These are phyloP conservation scores for Suillus bovinus DNA, from an alignment of 768 basidiomycete species.

Conservation along the genomic window DNA sequence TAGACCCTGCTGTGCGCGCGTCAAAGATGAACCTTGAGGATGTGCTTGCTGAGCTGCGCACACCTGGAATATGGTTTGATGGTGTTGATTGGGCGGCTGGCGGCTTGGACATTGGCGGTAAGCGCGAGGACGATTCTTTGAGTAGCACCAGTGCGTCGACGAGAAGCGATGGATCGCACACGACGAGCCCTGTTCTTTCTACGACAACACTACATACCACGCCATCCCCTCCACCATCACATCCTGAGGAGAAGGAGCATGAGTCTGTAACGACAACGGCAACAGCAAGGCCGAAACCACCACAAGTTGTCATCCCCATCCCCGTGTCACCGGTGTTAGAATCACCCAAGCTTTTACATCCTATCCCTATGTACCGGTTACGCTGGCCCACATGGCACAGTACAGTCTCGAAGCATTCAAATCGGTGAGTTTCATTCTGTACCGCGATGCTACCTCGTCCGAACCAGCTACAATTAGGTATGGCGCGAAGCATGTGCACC, in stretches of 20 bases:
- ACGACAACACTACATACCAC: slow-evolving; percentile 78
- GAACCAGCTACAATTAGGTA: slow-evolving; percentile 40
- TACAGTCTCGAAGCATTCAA: slow-evolving; percentile 61
- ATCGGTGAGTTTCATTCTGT: slow-evolving; percentile 42
- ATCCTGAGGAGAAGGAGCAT: slow-evolving; percentile 34
- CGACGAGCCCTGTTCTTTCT: slow-evolving; percentile 72
- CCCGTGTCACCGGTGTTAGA: slow-evolving; percentile 62
- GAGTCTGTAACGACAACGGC: slow-evolving; percentile 21
- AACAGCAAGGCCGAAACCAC: slow-evolving; percentile 20
- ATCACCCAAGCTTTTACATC: slow-evolving; percentile 57
- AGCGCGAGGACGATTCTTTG: slow-evolving; percentile 49
- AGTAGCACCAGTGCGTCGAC: slow-evolving; percentile 43
- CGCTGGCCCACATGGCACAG: slow-evolving; percentile 51
- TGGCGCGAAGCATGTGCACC: slow-evolving; percentile 78
- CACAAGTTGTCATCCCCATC: slow-evolving; percentile 35
- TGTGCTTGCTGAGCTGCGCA: slow-evolving; percentile 54
- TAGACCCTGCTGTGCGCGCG: slow-evolving; percentile 57
- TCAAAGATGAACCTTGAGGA: slow-evolving; percentile 61
- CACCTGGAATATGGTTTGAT: slow-evolving; percentile 67
- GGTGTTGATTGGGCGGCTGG: slow-evolving; percentile 62
- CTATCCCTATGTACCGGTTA: slow-evolving; percentile 70
- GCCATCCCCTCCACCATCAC: slow-evolving; percentile 65
- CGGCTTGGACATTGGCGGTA: slow-evolving; percentile 18
- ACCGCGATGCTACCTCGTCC: background rate
- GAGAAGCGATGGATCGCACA: slow-evolving; percentile 54